Conservation (phyloP, 495 filamentous ascomycete genomes). For the Ascobolus immersus region DNA sequence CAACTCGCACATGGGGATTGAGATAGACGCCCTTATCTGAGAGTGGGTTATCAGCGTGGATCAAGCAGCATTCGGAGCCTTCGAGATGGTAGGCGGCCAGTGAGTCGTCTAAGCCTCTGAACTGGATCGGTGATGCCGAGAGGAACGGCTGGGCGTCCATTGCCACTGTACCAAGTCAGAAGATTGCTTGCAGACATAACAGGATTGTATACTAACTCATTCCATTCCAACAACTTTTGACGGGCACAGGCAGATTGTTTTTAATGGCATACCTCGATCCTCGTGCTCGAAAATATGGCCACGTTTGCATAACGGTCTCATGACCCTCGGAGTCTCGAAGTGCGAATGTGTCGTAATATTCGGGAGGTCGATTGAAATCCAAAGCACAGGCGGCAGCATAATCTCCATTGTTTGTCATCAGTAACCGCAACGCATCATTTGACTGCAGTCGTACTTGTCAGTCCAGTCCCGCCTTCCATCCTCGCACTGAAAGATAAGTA, state of each 20-base stretch:
- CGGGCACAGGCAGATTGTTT: constrained; percentile 32
- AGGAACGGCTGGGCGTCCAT: constrained; percentile 37
- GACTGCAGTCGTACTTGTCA: constrained; percentile 19
- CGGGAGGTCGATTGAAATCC: constrained; percentile 42
- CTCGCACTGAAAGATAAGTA: constrained; percentile 3
- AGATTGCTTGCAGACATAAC: not conserved
- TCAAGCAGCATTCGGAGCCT: constrained; percentile 59
- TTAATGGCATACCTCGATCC: constrained; percentile 33
- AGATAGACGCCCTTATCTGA: constrained; percentile 39
- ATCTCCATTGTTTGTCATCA: constrained; percentile 41
- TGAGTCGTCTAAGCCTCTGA: constrained; percentile 44
- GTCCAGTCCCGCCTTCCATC: no score
- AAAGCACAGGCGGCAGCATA: constrained; percentile 66
- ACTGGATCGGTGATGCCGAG: constrained; percentile 23
- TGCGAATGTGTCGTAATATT: constrained; percentile 68
- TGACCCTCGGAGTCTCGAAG: constrained; percentile 43
- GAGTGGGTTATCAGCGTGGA: constrained; percentile 47
- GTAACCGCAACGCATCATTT: constrained; percentile 40
- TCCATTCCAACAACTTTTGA: constrained; percentile 66
- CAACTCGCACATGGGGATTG: constrained; percentile 56
- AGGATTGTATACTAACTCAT: constrained; percentile 18
- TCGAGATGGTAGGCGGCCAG: constrained; percentile 46
- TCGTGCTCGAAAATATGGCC: constrained; percentile 49
- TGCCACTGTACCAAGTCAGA: no score
- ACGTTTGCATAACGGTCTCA: constrained; percentile 35